Percentiles rank a stretch among this genome's conserved stretches.
Conservation (phyloP, 192 early-diverging fungal species). For the Mortierella hygrophila region DNA sequence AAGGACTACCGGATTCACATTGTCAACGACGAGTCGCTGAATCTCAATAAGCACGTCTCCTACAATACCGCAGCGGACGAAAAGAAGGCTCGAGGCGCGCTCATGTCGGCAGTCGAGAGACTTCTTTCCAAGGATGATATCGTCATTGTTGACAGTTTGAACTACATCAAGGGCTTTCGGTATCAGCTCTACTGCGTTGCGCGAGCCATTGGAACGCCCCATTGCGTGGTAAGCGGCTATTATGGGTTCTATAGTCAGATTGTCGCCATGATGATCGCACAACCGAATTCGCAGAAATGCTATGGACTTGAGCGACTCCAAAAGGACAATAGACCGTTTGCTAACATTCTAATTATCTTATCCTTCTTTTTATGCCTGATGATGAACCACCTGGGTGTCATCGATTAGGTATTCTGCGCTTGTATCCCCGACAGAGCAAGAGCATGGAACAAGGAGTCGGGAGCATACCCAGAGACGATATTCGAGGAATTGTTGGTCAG, state of each 20-base stretch:
- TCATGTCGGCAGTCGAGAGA: conserved; percentile 93
- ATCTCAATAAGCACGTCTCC: conserved; percentile 41
- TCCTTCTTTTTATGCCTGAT: neutral
- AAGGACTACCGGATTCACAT: conserved; percentile 70
- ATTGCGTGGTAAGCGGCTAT: conserved; percentile 75
- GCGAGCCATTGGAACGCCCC: conserved; percentile 86
- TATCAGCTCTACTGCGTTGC: conserved; percentile 96
- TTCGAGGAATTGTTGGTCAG: conserved; percentile 87
- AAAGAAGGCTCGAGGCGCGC: conserved; percentile 87
- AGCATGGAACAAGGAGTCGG: conserved; percentile 29
- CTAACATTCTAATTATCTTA: neutral
- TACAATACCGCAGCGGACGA: conserved; percentile 73
- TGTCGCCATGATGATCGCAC: neutral
- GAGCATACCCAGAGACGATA: conserved; percentile 60
- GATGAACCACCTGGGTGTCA: neutral
- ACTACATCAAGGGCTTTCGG: conserved; percentile 99
- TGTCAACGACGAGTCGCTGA: conserved; percentile 80
- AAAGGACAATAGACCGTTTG: neutral
- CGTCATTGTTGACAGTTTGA: conserved; percentile 93
- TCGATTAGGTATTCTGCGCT: conserved; percentile 37
- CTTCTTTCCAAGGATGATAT: conserved; percentile 85
- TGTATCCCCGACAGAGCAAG: conserved; percentile 43
- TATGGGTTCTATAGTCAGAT: neutral
- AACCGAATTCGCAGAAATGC: neutral
- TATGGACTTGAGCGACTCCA: neutral